These are phyloP conservation scores for Aspergillus heteromorphus DNA, from an alignment of 495 filamentous ascomycete genomes.

Conservation along the genomic window DNA sequence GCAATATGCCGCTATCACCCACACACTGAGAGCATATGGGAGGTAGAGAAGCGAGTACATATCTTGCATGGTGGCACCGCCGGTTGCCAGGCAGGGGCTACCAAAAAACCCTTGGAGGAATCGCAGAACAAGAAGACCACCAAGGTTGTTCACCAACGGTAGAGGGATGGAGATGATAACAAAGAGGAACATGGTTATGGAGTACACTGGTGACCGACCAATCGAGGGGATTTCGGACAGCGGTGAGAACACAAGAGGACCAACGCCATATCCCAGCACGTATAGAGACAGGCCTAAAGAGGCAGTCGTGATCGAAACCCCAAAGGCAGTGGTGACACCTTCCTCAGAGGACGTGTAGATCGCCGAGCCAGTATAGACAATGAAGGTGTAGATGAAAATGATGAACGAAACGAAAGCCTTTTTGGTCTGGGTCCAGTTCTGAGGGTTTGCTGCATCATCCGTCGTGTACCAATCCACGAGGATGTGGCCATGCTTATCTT, in stretches of 20 bases:
- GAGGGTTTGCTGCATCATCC: conserved; percentile 49
- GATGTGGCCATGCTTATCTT: conserved; percentile 11
- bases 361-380: conserved; percentile 32
- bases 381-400: conserved; percentile 31
- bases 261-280: conserved; percentile 45
- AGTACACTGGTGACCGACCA: conserved; percentile 43
- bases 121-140: conserved; percentile 38
- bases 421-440: conserved; percentile 45
- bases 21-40: conserved; percentile 32
- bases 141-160: conserved; percentile 24
- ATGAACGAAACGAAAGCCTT: conserved; percentile 19
- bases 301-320: conserved; percentile 31
- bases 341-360: conserved; percentile 24
- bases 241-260: conserved; percentile 40
- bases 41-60: conserved; percentile 23
- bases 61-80: conserved; percentile 52
- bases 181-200: conserved; percentile 41
- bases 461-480: conserved; percentile 54
- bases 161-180: conserved; percentile 32
- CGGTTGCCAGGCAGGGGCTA: conserved; percentile 41
- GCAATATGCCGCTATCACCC: conserved; percentile 25
- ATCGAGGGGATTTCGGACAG: conserved; percentile 41
- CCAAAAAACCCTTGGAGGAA: conserved; percentile 49
- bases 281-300: conserved; percentile 49
- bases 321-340: conserved; percentile 36